phyloP scores from a whole-genome alignment of 257 asterid species.

The Solanum chilense region DNA sequence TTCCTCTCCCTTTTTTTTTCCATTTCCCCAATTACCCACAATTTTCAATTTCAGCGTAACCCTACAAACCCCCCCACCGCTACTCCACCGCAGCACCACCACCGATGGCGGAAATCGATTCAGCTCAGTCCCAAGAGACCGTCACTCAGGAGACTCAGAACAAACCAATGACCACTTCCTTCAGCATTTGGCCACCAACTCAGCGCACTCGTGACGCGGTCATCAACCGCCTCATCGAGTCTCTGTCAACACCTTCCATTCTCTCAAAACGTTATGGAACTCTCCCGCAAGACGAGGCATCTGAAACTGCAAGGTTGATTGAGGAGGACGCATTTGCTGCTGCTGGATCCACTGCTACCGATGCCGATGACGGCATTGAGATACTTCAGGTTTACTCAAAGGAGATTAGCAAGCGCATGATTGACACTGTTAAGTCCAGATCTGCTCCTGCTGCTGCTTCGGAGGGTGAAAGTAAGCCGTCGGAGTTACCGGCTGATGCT shows the following conservation, averaged over 20 bases:
- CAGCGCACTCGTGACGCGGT: constrained; percentile 89
- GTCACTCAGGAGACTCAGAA: constrained; percentile 7
- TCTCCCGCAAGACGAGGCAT: constrained; percentile 59
- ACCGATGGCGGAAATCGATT: constrained; percentile 24
- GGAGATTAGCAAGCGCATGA: constrained; percentile 81
- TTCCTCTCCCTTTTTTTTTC: too few relatives aligned
- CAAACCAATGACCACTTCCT: constrained; percentile 13
- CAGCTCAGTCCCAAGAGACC: background rate
- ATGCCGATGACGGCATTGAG: constrained; percentile 71
- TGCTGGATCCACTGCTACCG: constrained; percentile 28
- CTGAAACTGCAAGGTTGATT: constrained; percentile 41
- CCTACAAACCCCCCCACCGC: background rate
- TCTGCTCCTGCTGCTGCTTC: constrained; percentile 27
- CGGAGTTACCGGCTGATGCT: background rate
- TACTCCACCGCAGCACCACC: background rate
- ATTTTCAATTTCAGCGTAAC: background rate
- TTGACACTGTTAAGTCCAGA: constrained; percentile 74
- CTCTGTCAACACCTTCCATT: constrained; percentile 67
- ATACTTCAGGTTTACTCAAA: constrained; percentile 69
- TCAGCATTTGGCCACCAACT: constrained; percentile 91
- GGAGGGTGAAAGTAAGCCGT: background rate
- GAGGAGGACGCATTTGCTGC: constrained; percentile 63
- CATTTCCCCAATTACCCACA: background rate
- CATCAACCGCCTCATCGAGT: constrained; percentile 53
- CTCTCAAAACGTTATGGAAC: constrained; percentile 83